These are phyloP conservation scores for Saposhnikovia divaricata DNA, from an alignment of 129 eudicot species.

Conservation along the genomic window DNA sequence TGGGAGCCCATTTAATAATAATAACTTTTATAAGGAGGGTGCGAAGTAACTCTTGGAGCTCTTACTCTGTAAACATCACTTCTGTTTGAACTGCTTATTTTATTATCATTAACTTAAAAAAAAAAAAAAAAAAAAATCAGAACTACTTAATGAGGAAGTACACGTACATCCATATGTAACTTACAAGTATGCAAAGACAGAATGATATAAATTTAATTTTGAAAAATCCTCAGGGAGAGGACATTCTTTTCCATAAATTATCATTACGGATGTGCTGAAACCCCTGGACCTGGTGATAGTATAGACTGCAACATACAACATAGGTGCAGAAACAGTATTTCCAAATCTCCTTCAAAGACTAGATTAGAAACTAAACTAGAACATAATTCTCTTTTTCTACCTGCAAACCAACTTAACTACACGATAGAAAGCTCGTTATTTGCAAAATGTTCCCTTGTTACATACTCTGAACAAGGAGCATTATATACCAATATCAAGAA, in stretches of 20 bases:
- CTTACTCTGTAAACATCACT: too few relatives aligned
- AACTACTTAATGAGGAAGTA: too few relatives aligned
- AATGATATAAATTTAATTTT: too few relatives aligned
- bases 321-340: neutral
- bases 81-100: too few relatives aligned
- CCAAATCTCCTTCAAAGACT: neutral
- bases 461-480: neutral
- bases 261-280: neutral
- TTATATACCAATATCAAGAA: constrained; percentile 11
- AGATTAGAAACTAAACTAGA: neutral
- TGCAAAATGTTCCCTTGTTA: neutral
- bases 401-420: neutral
- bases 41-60: too few relatives aligned
- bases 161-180: too few relatives aligned
- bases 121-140: too few relatives aligned
- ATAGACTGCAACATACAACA: neutral
- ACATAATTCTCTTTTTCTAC: neutral
- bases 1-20: too few relatives aligned
- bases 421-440: neutral
- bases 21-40: too few relatives aligned
- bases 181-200: neutral
- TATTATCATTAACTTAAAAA: too few relatives aligned
- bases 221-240: neutral
- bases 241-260: neutral
- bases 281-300: neutral